Evolutionary conservation across 495 filamentous ascomycete species (phyloP), one percentile per base, ranked within the genome.

Genomic region (Penicillium manginii): DNA sequence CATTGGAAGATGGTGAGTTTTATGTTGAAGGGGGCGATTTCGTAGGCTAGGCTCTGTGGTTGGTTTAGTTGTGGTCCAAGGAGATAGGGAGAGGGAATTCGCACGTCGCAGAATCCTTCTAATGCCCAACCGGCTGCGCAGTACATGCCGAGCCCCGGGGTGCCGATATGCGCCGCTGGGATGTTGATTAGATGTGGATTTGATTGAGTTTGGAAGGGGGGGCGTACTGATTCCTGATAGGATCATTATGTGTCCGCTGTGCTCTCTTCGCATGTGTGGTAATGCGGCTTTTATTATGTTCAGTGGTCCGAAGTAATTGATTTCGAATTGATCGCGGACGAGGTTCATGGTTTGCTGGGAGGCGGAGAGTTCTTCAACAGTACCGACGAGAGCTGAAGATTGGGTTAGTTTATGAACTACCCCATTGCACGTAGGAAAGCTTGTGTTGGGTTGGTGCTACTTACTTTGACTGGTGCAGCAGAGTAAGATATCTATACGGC

Each of bases 1-100:
- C 93, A 91, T 77, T 98, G 94, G 43, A 98, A 86, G 64, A 98
- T 93, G 37, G 91, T 96, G 64, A 97, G 83, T 72, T 93, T 96
- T 79, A 98, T 86, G 73, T 96, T 96, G 81, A 97, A 98, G 1
- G 94, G 94, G 0, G 94, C 94, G 52, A 98, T 89, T 74, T 98
- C 94, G 76, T 96, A 98, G 1, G 93, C 93, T 11, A 98, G 80
- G 48, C 91, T 94, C 83, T 87, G 60, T 86, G 58, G 17, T 7
- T 29, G 6, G 26, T 5, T 29, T 29, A 29, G 26, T 5, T 29
- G 23, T 3, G 4, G 3, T 29, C 9, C 26, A 29, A 29, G 26
- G 9, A 8, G 26, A 8, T 29, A 1, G 2, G 1, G 26, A 29
- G 26, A 8, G 26, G 26, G 26, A 29, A 29, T 29, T 0, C 78